Base-by-base conservation (phyloP, 1,284 basidiomycete species). In the Dichomitus squalens region DNA sequence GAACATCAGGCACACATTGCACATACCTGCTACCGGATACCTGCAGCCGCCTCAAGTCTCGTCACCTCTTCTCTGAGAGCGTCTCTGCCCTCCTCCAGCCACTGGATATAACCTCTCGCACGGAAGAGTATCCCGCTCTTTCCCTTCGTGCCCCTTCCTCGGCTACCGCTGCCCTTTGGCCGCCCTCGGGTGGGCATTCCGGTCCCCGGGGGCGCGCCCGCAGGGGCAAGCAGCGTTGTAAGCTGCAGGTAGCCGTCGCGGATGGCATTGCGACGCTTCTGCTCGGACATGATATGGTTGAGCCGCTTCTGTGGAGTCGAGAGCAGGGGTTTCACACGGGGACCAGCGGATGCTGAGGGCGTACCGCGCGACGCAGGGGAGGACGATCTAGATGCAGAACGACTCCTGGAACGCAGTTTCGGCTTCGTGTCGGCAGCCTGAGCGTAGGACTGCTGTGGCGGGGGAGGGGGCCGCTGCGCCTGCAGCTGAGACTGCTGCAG, bases 271-370 rank as follows among this genome's bases (percentile, higher is more conserved):
- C 93, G 83, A 2, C 93, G 86, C 72, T 93, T 94, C 74, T 95
- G 93, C 74, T 95, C 93, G 11, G 90, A 93, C 79, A 93, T 88
- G 76, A 95, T 95, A 75, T 95, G 93, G 71, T 95, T 95, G n/a
- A 93, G 84, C 27, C 93, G 85, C 72, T 95, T 95, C 71, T 95
- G 93, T 0, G 91, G 92, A 8, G 86, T 88, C 8, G 91, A 90
- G 21, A 95, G 79, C 8, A 93, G 79, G 0, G 85, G 77, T 62
- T 87, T 87, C 36, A 67, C 51, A 20, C 43, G 55, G 41, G 57
- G 64, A 21, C 39, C 29, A 7, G 20, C 50, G n/a, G 64, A 43
- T 44, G 64, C 59, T 9, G 68, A 58, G 18, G 69, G 56, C 4
- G 60, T 55, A 16, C 48, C 57, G 21, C 56, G 49, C 1, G 63